A percentile compares a stretch with the other conserved stretches of the same genome.
Evolutionary conservation across 192 early-diverging fungal species (phyloP).

Genomic region (Geranomyces michiganensis): DNA sequence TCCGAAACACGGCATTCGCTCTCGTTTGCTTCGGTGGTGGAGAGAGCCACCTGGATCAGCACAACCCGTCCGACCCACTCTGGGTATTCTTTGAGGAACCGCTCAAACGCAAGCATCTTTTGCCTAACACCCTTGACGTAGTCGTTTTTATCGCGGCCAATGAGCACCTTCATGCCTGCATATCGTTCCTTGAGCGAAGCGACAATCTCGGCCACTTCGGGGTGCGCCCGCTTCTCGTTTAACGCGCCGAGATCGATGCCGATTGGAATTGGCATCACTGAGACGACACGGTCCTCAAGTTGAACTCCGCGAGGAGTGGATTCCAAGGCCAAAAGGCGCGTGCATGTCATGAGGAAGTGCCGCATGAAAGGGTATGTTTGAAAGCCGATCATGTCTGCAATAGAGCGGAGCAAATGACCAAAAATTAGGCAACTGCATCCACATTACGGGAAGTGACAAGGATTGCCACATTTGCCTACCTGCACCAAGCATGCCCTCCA

Average conservation of each 20-base stretch:
- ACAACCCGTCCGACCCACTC: constrained; percentile 65
- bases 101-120: constrained; percentile 59
- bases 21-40: constrained; percentile 91
- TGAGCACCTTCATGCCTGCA: constrained; percentile 50
- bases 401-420: neutral
- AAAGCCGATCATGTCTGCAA: constrained; percentile 51
- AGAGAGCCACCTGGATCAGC: constrained; percentile 91
- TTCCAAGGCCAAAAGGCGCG: constrained; percentile 55
- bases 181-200: constrained; percentile 50
- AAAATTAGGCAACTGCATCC: neutral
- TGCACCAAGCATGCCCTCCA: constrained; percentile 54
- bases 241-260: constrained; percentile 65
- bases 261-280: constrained; percentile 61
- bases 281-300: constrained; percentile 51
- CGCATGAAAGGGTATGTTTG: constrained; percentile 61
- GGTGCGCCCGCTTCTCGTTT: constrained; percentile 62
- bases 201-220: constrained; percentile 50
- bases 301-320: constrained; percentile 58
- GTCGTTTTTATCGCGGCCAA: constrained; percentile 65
- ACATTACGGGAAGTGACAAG: neutral
- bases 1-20: constrained; percentile 83
- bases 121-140: constrained; percentile 60
- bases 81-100: constrained; percentile 50
- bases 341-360: constrained; percentile 64
- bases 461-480: neutral